Evolutionary conservation across 305 asterid species (phyloP).

Genomic region (Fraxinus xanthoxyloides): DNA sequence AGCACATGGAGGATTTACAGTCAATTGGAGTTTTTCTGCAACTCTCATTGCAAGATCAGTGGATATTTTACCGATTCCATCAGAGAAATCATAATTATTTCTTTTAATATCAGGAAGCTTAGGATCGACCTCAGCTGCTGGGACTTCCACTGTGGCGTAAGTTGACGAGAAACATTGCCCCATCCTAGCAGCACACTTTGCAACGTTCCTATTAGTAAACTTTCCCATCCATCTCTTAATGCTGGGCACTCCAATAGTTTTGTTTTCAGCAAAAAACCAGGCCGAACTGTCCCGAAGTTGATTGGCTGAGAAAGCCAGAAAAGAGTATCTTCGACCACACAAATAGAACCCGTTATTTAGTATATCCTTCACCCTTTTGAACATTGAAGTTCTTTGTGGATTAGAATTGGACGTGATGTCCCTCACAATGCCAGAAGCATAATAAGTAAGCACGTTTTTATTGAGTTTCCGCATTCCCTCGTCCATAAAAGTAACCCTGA

Average conservation of each 20-base stretch:
- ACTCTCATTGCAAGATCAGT: slow-evolving; percentile 71
- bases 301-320: slow-evolving; percentile 84
- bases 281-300: slow-evolving; percentile 90
- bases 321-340: slow-evolving; percentile 72
- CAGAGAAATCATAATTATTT: slow-evolving; percentile 70
- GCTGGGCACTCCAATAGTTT: slow-evolving; percentile 25
- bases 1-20: slow-evolving; percentile 64
- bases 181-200: slow-evolving; percentile 94
- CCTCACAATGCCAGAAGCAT: slow-evolving; percentile 55
- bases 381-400: slow-evolving; percentile 63
- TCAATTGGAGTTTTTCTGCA: slow-evolving; percentile 63
- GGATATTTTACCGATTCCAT: slow-evolving; percentile 83
- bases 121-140: slow-evolving; percentile 32
- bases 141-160: slow-evolving; percentile 78
- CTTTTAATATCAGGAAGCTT: slow-evolving; percentile 53
- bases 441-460: slow-evolving; percentile 55
- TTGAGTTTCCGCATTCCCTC: slow-evolving; percentile 79
- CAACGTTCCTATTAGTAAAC: slow-evolving; percentile 56
- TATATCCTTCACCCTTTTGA: slow-evolving; percentile 61
- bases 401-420: slow-evolving; percentile 36
- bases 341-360: slow-evolving; percentile 53
- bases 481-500: slow-evolving; percentile 89
- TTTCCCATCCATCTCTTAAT: slow-evolving; percentile 81
- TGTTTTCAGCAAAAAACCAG: slow-evolving; percentile 88
- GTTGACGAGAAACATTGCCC: slow-evolving; percentile 97